Conservation (phyloP, 352 stramenopile species). For the Phytophthora pisi region DNA sequence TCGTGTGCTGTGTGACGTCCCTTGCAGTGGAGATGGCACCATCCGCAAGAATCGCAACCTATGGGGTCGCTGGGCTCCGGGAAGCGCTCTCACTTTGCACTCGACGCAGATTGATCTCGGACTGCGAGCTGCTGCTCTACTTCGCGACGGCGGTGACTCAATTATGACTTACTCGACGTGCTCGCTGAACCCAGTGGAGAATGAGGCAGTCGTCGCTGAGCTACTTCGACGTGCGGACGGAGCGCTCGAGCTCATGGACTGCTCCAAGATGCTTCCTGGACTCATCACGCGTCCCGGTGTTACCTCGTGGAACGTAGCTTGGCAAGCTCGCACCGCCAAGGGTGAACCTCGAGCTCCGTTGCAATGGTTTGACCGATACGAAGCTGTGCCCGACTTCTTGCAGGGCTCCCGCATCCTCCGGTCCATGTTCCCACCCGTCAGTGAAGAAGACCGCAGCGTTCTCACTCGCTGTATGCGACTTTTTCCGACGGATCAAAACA, state of each 20-base stretch:
- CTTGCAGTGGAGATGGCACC: conserved; percentile 98
- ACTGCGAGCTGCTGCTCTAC: conserved; percentile 86
- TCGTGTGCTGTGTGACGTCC: conserved; percentile 97
- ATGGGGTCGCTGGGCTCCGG: conserved; percentile 91
- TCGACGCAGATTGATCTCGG: conserved; percentile 93
- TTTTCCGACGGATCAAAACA: conserved; percentile 97
- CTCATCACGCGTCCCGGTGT: conserved; percentile 56
- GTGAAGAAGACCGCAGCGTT: conserved; percentile 56
- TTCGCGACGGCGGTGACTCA: conserved; percentile 72
- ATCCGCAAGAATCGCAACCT: conserved; percentile 96
- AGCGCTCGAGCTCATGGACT: conserved; percentile 90
- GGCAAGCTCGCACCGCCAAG: conserved; percentile 56
- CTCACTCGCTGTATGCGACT: conserved; percentile 78
- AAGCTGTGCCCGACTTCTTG: conserved; percentile 57
- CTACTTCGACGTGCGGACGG: conserved; percentile 90
- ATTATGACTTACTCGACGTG: conserved; percentile 97
- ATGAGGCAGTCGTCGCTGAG: conserved; percentile 95
- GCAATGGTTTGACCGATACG: conserved; percentile 67
- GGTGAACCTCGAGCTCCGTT: conserved; percentile 24
- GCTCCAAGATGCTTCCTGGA: conserved; percentile 49
- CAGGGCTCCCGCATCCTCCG: conserved; percentile 63
- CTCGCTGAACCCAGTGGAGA: conserved; percentile 98
- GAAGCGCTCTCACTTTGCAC: conserved; percentile 90
- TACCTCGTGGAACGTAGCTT: conserved; percentile 68
- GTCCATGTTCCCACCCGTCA: conserved; percentile 86